Evolutionary conservation across 495 filamentous ascomycete species (phyloP), one percentile per base, ranked within the genome.

Genomic region (Penicillium waksmanii): DNA sequence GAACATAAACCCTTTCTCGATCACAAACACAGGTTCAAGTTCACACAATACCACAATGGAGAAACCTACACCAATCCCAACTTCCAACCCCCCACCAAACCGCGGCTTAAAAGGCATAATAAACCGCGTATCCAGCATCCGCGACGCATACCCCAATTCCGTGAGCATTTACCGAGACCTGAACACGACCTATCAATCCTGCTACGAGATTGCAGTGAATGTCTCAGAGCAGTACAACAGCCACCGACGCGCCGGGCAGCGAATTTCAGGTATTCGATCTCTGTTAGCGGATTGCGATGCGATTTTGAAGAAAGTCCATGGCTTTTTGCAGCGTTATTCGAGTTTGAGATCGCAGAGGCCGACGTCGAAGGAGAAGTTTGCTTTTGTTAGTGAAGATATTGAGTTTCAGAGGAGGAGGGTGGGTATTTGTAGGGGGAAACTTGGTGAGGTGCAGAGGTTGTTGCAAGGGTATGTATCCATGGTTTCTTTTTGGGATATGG

Each of bases 371-470:
- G 7, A 23, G 18, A 48, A 27, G 21, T 48, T 48, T 48, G 46
- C 19, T 25, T 48, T 48, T 48, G 21, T 48, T 0, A 48, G 46
- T 48, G 46, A 48, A 21, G 46, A 48, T 48, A 48, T 48, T 48
- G 46, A 10, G 46, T 48, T 12, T 48, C 11, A 27, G 46, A 23
- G 46, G 19, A 23, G 21, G 8, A 48, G 23, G 15, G 10, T 48
- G 23, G 46, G 11, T 21, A 5, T 48, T 48, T 48, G 46, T 48
- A 48, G 46, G 46, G 46, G 23, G 46, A 48, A 48, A 27, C 46
- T 48, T 48, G 46, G 10, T 10, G 10, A 9, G 9, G 46, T n/a
- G 21, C 46, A 48, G 46, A n/a, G 15, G 19, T 15, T 48, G 46
- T 27, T 48, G 18, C 19, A 48, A 5, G 46, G 46, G 46, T 48